These are phyloP conservation scores for Colletotrichum orbiculare DNA, from an alignment of 2,329 filamentous ascomycete genomes.

Conservation along the genomic window DNA sequence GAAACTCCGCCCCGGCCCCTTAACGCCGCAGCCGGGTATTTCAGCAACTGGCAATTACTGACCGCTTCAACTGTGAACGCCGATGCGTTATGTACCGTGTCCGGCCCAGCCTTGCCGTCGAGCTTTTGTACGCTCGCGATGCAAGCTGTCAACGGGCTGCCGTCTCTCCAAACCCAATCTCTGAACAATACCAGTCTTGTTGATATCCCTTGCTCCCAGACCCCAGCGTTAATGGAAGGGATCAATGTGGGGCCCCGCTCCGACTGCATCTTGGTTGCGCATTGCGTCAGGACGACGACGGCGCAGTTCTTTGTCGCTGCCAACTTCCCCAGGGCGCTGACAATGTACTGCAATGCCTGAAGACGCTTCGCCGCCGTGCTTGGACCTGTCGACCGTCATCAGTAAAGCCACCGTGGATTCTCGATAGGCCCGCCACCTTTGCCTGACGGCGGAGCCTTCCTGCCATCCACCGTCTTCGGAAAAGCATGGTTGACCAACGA, in stretches of 20 bases:
- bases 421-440: conserved; percentile 47
- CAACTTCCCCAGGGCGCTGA: conserved; percentile 78
- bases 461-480: conserved; percentile 65
- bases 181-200: conserved; percentile 82
- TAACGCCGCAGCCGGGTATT: conserved; percentile 20
- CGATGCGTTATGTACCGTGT: conserved; percentile 55
- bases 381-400: conserved; percentile 43
- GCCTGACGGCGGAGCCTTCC: conserved; percentile 49
- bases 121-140: conserved; percentile 75
- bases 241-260: conserved; percentile 75
- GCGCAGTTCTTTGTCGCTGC: conserved; percentile 79
- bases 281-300: conserved; percentile 81
- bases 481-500: conserved; percentile 82
- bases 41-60: conserved; percentile 39
- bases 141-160: conserved; percentile 60
- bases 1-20: conserved; percentile 30
- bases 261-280: conserved; percentile 81
- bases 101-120: conserved; percentile 60
- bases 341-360: conserved; percentile 70
- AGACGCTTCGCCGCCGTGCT: conserved; percentile 55
- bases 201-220: conserved; percentile 84
- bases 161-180: conserved; percentile 72
- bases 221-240: conserved; percentile 77
- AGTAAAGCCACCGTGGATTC: conserved; percentile 19
- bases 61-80: conserved; percentile 63